A percentile compares a stretch with the other conserved stretches of the same genome.
phyloP scores from a whole-genome alignment of 192 early-diverging fungal species.

The Umbelopsis vinacea region DNA sequence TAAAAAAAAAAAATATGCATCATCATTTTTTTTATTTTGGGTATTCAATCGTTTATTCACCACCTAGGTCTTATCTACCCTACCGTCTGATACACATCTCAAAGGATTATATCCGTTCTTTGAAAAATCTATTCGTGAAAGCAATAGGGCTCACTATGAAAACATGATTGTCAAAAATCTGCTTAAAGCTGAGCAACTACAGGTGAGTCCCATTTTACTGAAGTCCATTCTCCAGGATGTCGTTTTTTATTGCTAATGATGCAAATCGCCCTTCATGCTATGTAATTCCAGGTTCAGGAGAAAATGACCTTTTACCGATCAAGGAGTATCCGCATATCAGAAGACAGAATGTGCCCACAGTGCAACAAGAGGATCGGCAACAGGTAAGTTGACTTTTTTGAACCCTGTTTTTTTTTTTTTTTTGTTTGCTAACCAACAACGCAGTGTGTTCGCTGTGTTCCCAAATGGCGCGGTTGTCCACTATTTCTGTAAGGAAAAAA shows the following conservation, averaged over 20 bases:
- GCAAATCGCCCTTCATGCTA: neutral
- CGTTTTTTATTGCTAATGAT: neutral
- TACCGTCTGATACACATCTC: conserved; percentile 33
- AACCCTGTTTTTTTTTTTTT: neutral
- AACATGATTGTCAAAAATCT: conserved; percentile 73
- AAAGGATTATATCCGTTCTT: conserved; percentile 58
- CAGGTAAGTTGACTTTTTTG: conserved; percentile 46
- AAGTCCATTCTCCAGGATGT: too few relatives aligned
- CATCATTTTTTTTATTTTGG: too few relatives aligned
- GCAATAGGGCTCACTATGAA: conserved; percentile 63
- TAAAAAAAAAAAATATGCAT: too few relatives aligned
- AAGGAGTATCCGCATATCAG: conserved; percentile 66
- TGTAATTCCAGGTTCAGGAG: conserved; percentile 62
- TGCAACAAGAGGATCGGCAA: conserved; percentile 67
- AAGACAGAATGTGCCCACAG: conserved; percentile 79
- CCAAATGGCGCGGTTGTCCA: conserved; percentile 75
- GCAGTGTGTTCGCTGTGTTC: conserved; percentile 77
- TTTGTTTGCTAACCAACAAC: too few relatives aligned
- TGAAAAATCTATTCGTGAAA: conserved; percentile 66
- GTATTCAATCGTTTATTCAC: neutral
- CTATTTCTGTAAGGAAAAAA: conserved; percentile 71
- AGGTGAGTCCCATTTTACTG: too few relatives aligned
- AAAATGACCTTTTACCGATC: conserved; percentile 62
- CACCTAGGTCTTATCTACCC: conserved; percentile 31
- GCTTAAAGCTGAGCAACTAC: conserved; percentile 66